Base-by-base conservation (phyloP, 306 rosid species). In the Boehmeria nivea region DNA sequence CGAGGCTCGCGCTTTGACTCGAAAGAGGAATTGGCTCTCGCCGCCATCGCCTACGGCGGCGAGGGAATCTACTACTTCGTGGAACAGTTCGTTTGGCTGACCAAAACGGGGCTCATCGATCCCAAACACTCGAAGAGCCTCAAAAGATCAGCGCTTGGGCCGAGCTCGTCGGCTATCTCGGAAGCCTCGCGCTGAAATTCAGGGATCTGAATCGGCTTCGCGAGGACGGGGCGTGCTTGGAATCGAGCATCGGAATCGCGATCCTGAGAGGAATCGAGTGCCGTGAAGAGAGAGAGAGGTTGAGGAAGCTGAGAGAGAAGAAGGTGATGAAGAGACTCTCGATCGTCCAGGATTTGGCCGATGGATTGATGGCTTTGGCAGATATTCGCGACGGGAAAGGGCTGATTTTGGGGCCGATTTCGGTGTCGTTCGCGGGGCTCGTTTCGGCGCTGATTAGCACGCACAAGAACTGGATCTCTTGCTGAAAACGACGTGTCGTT, bases 401-500 rank as follows among this genome's bases (percentile, higher is more conserved):
- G 8, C 58, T 65, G 4, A 61, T 79, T 55, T 70, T 90, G 3
- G 81, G 75, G 40, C 86, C 97, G 3, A 36, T 72, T 50, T 28
- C 81, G 6, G n/a, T 84, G 25, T 77, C 88, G 9, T 72, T 74
- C 13, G 88, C 95, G 0, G 97, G 97, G 45, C 76, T 90, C 20
- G 16, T 84, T 6, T 90, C 95, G 17, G 95, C 97, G 0, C 66
- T 86, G 45, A 84, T 90, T 58, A 82, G 97, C 51, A 84, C 88
- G 71, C 91, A 84, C 43, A 90, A 90, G 85, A 86, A 80, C 65
- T 90, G 97, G 97, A 64, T 77, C 1, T 81, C 88, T 51, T 90
- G 95, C 73, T 88, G 73, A 79, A 39, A 36, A 46, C 54, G 26
- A 16, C 34, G 40, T 40, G 46, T 31, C 16, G 8, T 60, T 36